A percentile compares a stretch with the other conserved stretches of the same genome.
Conservation (phyloP, 208 protist species). For the Sergeia podlipaevii region DNA sequence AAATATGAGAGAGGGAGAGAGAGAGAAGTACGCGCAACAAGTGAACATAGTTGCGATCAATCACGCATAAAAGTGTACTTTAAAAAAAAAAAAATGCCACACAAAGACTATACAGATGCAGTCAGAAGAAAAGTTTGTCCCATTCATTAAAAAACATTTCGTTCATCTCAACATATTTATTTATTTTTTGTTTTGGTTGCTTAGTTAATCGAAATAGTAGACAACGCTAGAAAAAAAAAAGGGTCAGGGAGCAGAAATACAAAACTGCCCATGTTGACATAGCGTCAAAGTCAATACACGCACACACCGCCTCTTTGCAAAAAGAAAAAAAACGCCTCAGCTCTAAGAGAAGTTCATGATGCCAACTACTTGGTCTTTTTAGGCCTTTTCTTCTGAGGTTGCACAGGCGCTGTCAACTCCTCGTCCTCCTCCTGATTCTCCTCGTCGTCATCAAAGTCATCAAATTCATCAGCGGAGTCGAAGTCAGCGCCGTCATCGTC, state of each 20-base stretch:
- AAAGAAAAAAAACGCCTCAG: background rate
- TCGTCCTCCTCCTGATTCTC: conserved; percentile 27
- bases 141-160: too few species aligned
- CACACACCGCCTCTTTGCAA: too few species aligned
- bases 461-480: conserved; percentile 9
- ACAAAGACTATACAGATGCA: too few species aligned
- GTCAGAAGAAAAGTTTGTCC: too few species aligned
- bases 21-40: background rate
- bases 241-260: too few species aligned
- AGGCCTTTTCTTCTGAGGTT: background rate
- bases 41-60: background rate
- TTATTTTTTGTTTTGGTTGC: too few species aligned
- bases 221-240: too few species aligned
- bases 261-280: too few species aligned
- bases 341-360: conserved; percentile 7
- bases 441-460: conserved; percentile 23
- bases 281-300: too few species aligned
- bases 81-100: conserved; percentile 4
- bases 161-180: too few species aligned
- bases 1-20: background rate
- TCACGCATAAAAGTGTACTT: background rate
- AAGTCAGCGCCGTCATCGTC: conserved; percentile 21
- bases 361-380: background rate
- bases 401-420: conserved; percentile 8
- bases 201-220: too few species aligned